Percentiles rank a stretch among this genome's conserved stretches.
These are phyloP conservation scores for Cunninghamia lanceolata DNA, from an alignment of 75 land plant genomes.

Conservation along the genomic window DNA sequence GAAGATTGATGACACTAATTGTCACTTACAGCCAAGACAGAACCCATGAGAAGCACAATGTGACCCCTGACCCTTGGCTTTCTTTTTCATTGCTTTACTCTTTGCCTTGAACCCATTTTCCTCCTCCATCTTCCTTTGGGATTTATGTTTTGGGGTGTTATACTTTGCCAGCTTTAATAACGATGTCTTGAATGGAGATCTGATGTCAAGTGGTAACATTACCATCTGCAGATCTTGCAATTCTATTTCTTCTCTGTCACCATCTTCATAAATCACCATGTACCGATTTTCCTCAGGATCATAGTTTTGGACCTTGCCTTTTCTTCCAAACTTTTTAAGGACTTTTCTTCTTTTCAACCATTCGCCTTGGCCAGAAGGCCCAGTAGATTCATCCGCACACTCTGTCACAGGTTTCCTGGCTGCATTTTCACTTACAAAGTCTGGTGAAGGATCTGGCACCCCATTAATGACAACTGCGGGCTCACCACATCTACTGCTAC, in stretches of 20 bases:
- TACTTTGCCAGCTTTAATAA: background rate
- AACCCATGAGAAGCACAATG: background rate
- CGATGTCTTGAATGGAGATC: slow-evolving; percentile 27
- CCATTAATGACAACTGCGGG: slow-evolving; percentile 64
- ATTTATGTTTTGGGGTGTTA: background rate
- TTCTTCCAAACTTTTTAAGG: slow-evolving; percentile 49
- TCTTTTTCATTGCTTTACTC: background rate
- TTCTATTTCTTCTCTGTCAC: slow-evolving; percentile 79
- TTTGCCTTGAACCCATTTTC: background rate
- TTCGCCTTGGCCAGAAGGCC: slow-evolving; percentile 35
- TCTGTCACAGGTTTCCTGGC: background rate
- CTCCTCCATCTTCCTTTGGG: background rate
- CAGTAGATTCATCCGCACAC: background rate
- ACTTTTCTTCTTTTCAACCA: slow-evolving; percentile 67
- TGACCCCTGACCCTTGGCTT: background rate
- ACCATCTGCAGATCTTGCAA: slow-evolving; percentile 65
- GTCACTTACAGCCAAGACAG: slow-evolving; percentile 7
- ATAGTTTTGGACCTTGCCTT: slow-evolving; percentile 47
- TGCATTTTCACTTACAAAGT: slow-evolving; percentile 5
- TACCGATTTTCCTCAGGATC: slow-evolving; percentile 71
- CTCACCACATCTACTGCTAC: slow-evolving; percentile 32
- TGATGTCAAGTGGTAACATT: slow-evolving; percentile 56
- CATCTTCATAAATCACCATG: slow-evolving; percentile 86
- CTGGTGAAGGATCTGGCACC: slow-evolving; percentile 32
- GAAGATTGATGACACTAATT: background rate